These are phyloP conservation scores for Penicillium crystallinum DNA, from an alignment of 495 filamentous ascomycete genomes.

Conservation along the genomic window DNA sequence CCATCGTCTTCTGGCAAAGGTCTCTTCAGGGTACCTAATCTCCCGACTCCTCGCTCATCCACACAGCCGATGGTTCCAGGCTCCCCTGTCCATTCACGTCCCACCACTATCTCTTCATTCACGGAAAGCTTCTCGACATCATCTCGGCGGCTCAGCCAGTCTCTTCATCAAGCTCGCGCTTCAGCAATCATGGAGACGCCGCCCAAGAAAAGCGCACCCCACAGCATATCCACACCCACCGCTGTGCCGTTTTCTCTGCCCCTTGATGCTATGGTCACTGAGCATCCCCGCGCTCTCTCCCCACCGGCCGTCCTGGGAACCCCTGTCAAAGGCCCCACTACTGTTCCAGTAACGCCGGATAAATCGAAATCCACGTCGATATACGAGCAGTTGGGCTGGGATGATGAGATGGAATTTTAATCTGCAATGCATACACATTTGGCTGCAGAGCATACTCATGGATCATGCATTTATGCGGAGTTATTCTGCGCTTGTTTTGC, in stretches of 20 bases:
- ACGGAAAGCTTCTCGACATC: slow-evolving; percentile 1
- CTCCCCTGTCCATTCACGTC: slow-evolving; percentile 32
- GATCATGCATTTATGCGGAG: background rate
- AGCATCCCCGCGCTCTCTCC: slow-evolving; percentile 4
- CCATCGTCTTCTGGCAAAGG: slow-evolving; percentile 15
- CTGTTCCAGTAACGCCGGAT: slow-evolving; percentile 37
- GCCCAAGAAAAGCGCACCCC: slow-evolving; percentile 26
- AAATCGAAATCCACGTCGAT: slow-evolving; percentile 48
- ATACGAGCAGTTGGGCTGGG: slow-evolving; percentile 73
- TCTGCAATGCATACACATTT: background rate
- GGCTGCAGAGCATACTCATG: slow-evolving; percentile 5
- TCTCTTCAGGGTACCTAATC: slow-evolving; percentile 38
- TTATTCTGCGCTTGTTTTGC: background rate
- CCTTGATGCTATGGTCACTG: slow-evolving; percentile 3
- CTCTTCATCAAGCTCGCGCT: background rate
- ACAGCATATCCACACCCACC: slow-evolving; percentile 3
- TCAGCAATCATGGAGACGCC: slow-evolving; percentile 41
- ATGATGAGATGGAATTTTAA: slow-evolving; percentile 52
- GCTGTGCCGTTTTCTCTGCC: slow-evolving; percentile 3
- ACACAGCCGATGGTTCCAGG: slow-evolving; percentile 22
- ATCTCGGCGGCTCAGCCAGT: slow-evolving; percentile 13
- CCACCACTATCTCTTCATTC: slow-evolving; percentile 7
- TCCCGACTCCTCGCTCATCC: slow-evolving; percentile 29
- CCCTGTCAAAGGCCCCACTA: slow-evolving; percentile 19
- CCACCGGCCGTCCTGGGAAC: slow-evolving; percentile 19